phyloP scores from a whole-genome alignment of 2,329 filamentous ascomycete species.

The Daldinia sp. region DNA sequence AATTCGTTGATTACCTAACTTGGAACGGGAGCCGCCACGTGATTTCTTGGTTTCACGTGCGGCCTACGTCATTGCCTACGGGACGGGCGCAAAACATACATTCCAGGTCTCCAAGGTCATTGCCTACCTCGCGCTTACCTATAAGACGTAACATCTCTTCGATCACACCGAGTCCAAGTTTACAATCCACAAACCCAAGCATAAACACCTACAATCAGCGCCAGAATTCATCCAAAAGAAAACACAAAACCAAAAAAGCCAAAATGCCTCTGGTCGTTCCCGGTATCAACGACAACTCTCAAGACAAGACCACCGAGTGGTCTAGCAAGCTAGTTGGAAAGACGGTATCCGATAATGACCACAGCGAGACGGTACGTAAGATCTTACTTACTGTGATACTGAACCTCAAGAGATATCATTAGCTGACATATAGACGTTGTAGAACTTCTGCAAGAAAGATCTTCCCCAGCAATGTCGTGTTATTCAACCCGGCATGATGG shows the following conservation, averaged over 20 bases:
- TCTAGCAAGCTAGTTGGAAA: constrained; percentile 73
- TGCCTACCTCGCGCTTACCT: constrained; percentile 9
- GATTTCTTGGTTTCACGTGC: constrained; percentile 18
- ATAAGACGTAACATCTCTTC: not conserved
- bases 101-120: constrained; percentile 6
- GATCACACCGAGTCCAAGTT: too few species aligned
- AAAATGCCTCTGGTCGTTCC: constrained; percentile 76
- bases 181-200: not conserved
- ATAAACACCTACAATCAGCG: not conserved
- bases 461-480: constrained; percentile 68
- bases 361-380: constrained; percentile 65
- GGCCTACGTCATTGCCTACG: constrained; percentile 41
- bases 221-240: not conserved
- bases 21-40: constrained; percentile 21
- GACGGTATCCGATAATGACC: constrained; percentile 65
- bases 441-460: constrained; percentile 72
- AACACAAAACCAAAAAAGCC: constrained; percentile 34
- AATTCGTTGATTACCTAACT: constrained; percentile 12
- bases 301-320: constrained; percentile 67
- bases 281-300: constrained; percentile 62
- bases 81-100: constrained; percentile 17
- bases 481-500: constrained; percentile 67
- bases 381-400: not conserved
- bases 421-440: constrained; percentile 13
- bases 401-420: not conserved